A percentile compares a stretch with the other conserved stretches of the same genome.
Conservation (phyloP, 306 rosid species). For the Fragaria nilgerrensis region DNA sequence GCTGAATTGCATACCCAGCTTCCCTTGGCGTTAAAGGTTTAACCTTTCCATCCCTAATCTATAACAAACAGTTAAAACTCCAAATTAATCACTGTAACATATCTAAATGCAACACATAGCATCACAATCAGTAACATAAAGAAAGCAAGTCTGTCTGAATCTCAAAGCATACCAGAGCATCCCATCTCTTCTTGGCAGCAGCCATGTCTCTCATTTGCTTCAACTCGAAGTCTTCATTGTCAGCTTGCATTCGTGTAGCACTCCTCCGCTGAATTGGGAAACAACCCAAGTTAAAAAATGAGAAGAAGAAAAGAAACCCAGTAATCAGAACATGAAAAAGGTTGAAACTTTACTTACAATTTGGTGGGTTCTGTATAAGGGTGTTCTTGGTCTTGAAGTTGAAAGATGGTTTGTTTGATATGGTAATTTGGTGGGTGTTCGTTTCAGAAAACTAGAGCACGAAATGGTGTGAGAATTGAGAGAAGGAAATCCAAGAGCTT, state of each 20-base stretch:
- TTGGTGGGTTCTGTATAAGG: slow-evolving; percentile 22
- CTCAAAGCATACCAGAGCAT: slow-evolving; percentile 64
- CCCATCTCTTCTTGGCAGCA: slow-evolving; percentile 97
- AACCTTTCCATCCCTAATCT: slow-evolving; percentile 83
- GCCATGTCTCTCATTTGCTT: slow-evolving; percentile 91
- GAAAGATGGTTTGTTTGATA: slow-evolving; percentile 22
- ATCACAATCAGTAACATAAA: not conserved
- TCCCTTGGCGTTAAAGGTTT: slow-evolving; percentile 79
- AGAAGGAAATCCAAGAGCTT: slow-evolving; percentile 65
- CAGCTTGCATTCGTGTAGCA: slow-evolving; percentile 49
- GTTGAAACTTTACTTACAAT: slow-evolving; percentile 34
- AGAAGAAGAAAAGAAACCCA: slow-evolving; percentile 2
- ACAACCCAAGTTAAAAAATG: slow-evolving; percentile 13
- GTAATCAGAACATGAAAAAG: not conserved
- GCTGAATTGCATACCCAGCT: slow-evolving; percentile 93
- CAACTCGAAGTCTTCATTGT: slow-evolving; percentile 68
- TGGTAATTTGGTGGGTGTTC: slow-evolving; percentile 17
- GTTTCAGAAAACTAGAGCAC: slow-evolving; percentile 23
- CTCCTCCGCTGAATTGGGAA: slow-evolving; percentile 30
- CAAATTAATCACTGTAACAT: not conserved
- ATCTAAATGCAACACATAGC: not conserved
- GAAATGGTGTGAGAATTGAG: slow-evolving; percentile 36
- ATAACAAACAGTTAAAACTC: slow-evolving; percentile 18
- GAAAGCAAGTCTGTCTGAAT: not conserved
- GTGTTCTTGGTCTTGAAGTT: slow-evolving; percentile 31